Conservation (phyloP, 352 stramenopile species). For the Pythium rhizo-oryzae region DNA sequence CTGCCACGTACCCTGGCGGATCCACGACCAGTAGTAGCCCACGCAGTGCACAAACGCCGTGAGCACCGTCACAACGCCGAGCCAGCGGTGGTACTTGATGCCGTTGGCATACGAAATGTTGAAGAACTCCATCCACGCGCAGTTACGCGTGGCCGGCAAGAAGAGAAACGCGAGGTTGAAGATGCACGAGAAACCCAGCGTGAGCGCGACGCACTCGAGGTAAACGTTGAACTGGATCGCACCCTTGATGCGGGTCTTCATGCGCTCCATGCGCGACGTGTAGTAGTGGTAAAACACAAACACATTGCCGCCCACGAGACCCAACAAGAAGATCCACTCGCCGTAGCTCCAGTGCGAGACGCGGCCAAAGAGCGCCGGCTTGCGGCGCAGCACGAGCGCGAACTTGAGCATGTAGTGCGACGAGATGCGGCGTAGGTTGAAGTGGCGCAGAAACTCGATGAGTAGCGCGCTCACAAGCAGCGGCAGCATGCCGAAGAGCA, state of each 20-base stretch:
- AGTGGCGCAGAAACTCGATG: slow-evolving; percentile 40
- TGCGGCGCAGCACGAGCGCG: slow-evolving; percentile 46
- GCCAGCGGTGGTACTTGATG: slow-evolving; percentile 44
- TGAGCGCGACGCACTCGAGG: slow-evolving; percentile 27
- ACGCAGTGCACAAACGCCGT: slow-evolving; percentile 28
- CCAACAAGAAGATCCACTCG: slow-evolving; percentile 42
- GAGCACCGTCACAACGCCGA: slow-evolving; percentile 29
- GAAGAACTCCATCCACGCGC: slow-evolving; percentile 50
- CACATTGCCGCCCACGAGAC: slow-evolving; percentile 29
- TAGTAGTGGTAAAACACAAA: slow-evolving; percentile 25
- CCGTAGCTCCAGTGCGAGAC: slow-evolving; percentile 41
- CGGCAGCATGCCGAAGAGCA: slow-evolving; percentile 44
- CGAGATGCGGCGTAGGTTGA: slow-evolving; percentile 41
- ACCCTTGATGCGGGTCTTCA: too few relatives aligned
- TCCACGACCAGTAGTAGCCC: slow-evolving; percentile 36
- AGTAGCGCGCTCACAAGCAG: slow-evolving; percentile 42
- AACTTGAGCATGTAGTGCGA: slow-evolving; percentile 35
- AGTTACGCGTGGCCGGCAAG: slow-evolving; percentile 38
- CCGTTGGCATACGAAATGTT: slow-evolving; percentile 50
- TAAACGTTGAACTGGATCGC: background rate
- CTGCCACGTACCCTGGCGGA: slow-evolving; percentile 28
- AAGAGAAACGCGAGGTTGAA: slow-evolving; percentile 54
- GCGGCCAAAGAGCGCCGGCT: slow-evolving; percentile 33
- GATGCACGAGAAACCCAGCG: slow-evolving; percentile 35
- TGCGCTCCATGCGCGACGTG: too few relatives aligned